phyloP scores from a whole-genome alignment of 202 grass and related monocot genomes.

The Musa balbisiana region DNA sequence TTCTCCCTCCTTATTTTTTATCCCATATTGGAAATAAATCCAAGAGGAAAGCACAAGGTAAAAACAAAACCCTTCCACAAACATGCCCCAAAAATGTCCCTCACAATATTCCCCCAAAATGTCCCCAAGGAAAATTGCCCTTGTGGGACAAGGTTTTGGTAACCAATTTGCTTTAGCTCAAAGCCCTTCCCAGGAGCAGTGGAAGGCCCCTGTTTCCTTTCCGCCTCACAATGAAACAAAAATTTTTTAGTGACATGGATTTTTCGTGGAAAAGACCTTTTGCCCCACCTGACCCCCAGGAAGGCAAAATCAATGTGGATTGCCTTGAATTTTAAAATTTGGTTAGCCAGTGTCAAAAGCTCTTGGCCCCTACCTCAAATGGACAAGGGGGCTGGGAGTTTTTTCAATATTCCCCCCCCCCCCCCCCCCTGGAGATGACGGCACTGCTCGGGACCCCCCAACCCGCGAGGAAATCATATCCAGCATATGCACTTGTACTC shows the following conservation, averaged over 20 bases:
- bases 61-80: no score
- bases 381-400: constrained; percentile 29
- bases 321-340: no score
- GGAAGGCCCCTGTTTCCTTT: constrained; percentile 15
- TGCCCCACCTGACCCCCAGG: constrained; percentile 48
- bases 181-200: constrained; percentile 26
- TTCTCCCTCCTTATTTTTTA: constrained; percentile 58
- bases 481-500: constrained; percentile 60
- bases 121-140: no score
- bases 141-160: no score
- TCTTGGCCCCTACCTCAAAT: constrained; percentile 66
- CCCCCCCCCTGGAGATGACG: constrained; percentile 69
- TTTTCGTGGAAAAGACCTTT: constrained; percentile 68
- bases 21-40: constrained; percentile 56
- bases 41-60: constrained; percentile 40
- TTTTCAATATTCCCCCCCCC: no score
- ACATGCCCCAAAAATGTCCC: no score
- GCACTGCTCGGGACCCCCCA: constrained; percentile 53
- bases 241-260: constrained; percentile 31
- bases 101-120: no score
- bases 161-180: no score
- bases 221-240: constrained; percentile 10
- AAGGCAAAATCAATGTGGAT: no score
- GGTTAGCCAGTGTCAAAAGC: constrained; percentile 85
- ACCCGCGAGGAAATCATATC: constrained; percentile 43